phyloP scores from a whole-genome alignment of 805 yeast species.

The Saturnispora sanitii region DNA sequence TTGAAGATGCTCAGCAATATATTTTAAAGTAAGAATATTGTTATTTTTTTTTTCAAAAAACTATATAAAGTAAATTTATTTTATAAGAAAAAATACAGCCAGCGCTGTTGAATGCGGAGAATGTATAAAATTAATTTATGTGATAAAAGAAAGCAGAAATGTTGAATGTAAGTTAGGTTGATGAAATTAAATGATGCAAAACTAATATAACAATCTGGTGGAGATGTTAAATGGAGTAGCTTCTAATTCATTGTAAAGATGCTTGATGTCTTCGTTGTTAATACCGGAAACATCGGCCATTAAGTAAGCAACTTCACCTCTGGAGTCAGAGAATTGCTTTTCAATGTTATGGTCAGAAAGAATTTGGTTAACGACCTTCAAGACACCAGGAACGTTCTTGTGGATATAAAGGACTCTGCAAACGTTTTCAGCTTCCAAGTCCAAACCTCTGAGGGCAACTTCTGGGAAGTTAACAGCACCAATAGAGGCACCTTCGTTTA shows the following conservation, averaged over 20 bases:
- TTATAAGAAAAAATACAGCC: too few species aligned
- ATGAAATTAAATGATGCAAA: not conserved
- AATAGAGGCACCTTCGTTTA: constrained; percentile 88
- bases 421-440: constrained; percentile 74
- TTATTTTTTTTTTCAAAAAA: not conserved
- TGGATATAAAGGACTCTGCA: constrained; percentile 95
- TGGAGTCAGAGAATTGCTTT: constrained; percentile 95
- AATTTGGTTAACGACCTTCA: constrained; percentile 93
- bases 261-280: constrained; percentile 69
- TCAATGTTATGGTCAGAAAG: constrained; percentile 92
- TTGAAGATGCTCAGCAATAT: not conserved
- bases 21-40: not conserved
- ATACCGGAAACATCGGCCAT: constrained; percentile 96
- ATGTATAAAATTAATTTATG: not conserved
- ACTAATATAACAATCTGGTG: constrained; percentile 78
- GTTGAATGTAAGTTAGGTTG: not conserved
- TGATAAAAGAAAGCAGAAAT: not conserved
- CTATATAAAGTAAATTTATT: not conserved
- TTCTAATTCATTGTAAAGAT: constrained; percentile 75
- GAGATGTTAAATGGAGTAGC: constrained; percentile 84
- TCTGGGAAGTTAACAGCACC: constrained; percentile 99
- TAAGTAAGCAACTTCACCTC: constrained; percentile 91
- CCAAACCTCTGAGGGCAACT: constrained; percentile 79
- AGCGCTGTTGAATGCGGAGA: not conserved
- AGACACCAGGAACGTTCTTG: constrained; percentile 97